Percentiles rank a stretch among this genome's conserved stretches.
phyloP scores from a whole-genome alignment of 2,329 filamentous ascomycete species.

The Colletotrichum truncatum region DNA sequence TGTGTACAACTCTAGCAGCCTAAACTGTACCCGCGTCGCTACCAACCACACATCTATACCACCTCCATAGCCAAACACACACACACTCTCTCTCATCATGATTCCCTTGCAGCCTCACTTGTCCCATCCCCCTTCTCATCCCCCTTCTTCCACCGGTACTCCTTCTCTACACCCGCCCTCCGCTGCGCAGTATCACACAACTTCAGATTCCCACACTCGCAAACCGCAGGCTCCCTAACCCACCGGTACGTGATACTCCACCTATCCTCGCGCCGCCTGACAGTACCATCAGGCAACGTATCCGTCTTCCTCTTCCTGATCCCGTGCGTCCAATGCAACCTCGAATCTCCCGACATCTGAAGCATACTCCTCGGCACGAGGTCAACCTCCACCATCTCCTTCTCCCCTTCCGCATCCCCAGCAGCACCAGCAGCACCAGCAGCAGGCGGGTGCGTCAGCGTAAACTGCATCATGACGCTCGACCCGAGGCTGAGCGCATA shows the following conservation, averaged over 20 bases:
- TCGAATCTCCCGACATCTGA: slow-evolving; percentile 57
- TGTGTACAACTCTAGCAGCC: too few species aligned
- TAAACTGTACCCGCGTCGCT: too few species aligned
- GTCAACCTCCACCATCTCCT: slow-evolving; percentile 51
- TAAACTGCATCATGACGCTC: slow-evolving; percentile 55
- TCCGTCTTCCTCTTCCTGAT: slow-evolving; percentile 65
- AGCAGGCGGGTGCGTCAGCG: slow-evolving; percentile 27
- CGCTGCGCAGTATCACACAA: slow-evolving; percentile 62
- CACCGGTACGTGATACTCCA: slow-evolving; percentile 67
- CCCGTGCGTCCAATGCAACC: slow-evolving; percentile 65
- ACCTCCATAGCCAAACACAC: too few species aligned
- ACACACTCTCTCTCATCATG: too few species aligned
- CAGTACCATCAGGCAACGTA: slow-evolving; percentile 52
- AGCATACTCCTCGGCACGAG: slow-evolving; percentile 59
- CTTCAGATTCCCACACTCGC: slow-evolving; percentile 58
- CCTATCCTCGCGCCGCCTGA: slow-evolving; percentile 51
- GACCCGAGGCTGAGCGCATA: slow-evolving; percentile 54
- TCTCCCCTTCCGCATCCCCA: slow-evolving; percentile 5
- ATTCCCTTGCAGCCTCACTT: not conserved
- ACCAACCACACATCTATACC: too few species aligned
- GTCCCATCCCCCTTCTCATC: slow-evolving; percentile 2
- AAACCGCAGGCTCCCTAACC: slow-evolving; percentile 54
- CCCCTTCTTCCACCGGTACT: slow-evolving; percentile 57
- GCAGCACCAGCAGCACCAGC: not conserved
- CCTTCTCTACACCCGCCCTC: slow-evolving; percentile 54